Conservation (phyloP, 2,329 filamentous ascomycete species). For the Colletotrichum abscissum region DNA sequence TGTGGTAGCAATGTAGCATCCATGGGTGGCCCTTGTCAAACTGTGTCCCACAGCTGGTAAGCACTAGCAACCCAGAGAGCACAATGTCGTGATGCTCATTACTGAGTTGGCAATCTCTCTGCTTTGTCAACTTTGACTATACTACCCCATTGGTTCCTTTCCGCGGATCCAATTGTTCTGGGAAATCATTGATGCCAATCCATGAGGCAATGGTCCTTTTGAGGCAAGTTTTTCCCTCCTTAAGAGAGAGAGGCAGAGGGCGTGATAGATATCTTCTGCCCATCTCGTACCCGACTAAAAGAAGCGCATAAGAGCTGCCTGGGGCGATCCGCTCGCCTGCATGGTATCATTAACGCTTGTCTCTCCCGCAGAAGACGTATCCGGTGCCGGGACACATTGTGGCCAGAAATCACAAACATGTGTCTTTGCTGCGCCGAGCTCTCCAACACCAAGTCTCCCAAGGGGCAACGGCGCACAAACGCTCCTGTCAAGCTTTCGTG, state of each 20-base stretch:
- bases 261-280: background rate
- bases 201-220: background rate
- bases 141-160: background rate
- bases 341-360: background rate
- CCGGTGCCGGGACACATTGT: background rate
- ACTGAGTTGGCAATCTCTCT: background rate
- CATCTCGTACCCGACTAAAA: background rate
- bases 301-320: background rate
- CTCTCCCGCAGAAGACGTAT: background rate
- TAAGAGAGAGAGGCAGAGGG: background rate
- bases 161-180: background rate
- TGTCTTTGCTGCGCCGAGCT: background rate
- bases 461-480: background rate
- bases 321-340: slow-evolving; percentile 5
- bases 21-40: slow-evolving; percentile 1
- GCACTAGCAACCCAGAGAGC: slow-evolving; percentile 11
- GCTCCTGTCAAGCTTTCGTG: slow-evolving; percentile 28
- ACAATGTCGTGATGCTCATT: slow-evolving; percentile 3
- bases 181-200: background rate
- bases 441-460: background rate
- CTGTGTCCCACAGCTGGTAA: slow-evolving; percentile 1
- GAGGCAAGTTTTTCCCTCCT: background rate
- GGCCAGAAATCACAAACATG: background rate
- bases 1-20: background rate
- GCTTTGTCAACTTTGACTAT: background rate